Evolutionary conservation across 2,329 filamentous ascomycete genomes (phyloP).

Genomic region (Gnomoniopsis sp.): DNA sequence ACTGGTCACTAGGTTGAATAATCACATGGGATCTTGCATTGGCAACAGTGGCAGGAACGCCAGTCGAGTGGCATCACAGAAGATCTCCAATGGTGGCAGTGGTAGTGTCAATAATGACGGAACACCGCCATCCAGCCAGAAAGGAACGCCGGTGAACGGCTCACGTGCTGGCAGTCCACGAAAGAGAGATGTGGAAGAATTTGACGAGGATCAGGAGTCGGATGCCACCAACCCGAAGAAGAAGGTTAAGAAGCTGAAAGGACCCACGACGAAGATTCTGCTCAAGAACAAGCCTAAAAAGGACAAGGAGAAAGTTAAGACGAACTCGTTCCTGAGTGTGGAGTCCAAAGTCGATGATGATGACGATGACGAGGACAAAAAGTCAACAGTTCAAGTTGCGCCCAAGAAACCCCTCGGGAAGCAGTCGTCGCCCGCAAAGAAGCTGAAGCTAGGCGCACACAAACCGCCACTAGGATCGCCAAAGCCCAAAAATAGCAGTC

Average conservation of each 20-base stretch:
- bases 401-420: constrained; percentile 41
- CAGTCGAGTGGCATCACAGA: constrained; percentile 59
- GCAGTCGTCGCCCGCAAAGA: constrained; percentile 40
- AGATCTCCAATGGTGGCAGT: constrained; percentile 55
- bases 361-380: constrained; percentile 32
- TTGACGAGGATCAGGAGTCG: constrained; percentile 51
- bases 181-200: constrained; percentile 55
- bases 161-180: constrained; percentile 53
- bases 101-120: constrained; percentile 49
- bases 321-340: constrained; percentile 46
- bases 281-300: constrained; percentile 56
- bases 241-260: constrained; percentile 53
- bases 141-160: constrained; percentile 55
- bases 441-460: constrained; percentile 37
- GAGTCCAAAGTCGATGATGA: constrained; percentile 41
- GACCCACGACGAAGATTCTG: constrained; percentile 49
- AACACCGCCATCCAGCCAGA: constrained; percentile 61
- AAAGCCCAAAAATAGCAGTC: constrained; percentile 46
- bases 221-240: constrained; percentile 51
- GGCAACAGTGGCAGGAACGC: constrained; percentile 63
- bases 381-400: constrained; percentile 36
- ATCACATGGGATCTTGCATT: constrained; percentile 67
- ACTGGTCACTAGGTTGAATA: constrained; percentile 62
- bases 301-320: constrained; percentile 51
- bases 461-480: constrained; percentile 48